These are phyloP conservation scores for Colletotrichum sp. DNA, from an alignment of 2,329 filamentous ascomycete species.

Conservation along the genomic window DNA sequence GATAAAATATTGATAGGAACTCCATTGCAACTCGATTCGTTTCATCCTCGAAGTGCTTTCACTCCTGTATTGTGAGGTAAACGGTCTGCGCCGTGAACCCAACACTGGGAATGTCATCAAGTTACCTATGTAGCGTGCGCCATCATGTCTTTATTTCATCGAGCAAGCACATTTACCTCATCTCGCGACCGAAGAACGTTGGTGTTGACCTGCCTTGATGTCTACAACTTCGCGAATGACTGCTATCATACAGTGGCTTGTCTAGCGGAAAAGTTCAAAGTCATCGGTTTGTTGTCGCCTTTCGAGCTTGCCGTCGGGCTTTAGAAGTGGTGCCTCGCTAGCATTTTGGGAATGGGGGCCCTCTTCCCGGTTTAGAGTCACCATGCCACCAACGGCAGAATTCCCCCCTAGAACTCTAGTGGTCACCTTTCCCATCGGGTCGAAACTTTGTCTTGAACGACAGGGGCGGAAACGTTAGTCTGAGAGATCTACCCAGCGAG, in stretches of 20 bases:
- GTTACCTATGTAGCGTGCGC: not conserved
- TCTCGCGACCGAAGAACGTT: not conserved
- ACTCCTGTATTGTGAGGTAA: not conserved
- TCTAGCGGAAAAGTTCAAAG: accelerated
- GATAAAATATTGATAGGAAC: accelerated
- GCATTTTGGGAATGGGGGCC: accelerated
- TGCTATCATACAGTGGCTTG: not conserved
- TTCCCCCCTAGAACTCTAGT: not conserved
- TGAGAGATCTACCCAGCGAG: not conserved
- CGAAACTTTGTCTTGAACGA: not conserved
- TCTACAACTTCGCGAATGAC: accelerated
- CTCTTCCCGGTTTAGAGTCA: not conserved
- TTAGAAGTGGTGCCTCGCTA: not conserved
- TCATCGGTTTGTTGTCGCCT: not conserved
- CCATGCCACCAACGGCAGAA: not conserved
- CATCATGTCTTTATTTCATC: not conserved
- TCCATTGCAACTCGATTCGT: not conserved
- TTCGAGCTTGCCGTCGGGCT: accelerated
- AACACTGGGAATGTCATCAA: accelerated
- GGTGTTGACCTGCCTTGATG: not conserved
- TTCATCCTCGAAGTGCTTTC: accelerated
- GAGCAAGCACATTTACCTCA: not conserved
- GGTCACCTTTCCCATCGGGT: not conserved
- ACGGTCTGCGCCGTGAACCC: not conserved
- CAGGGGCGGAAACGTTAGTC: not conserved